Percentiles rank a stretch among this genome's conserved stretches.
Conservation (phyloP, 495 filamentous ascomycete genomes). For the Neurospora sp. region DNA sequence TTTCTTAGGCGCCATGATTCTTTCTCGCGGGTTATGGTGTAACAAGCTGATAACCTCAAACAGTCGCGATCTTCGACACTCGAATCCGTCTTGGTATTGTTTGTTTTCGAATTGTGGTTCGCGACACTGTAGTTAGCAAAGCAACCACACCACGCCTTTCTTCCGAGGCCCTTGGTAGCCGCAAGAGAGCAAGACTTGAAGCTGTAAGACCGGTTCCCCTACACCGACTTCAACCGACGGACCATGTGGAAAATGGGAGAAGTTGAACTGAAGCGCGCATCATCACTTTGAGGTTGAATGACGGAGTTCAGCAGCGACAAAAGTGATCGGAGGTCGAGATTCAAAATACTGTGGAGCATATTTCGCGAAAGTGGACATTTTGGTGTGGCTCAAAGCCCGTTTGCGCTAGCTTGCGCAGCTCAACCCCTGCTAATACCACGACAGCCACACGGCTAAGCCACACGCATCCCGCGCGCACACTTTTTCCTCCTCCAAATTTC, state of each 20-base stretch:
- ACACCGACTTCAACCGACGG: neutral
- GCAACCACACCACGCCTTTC: neutral
- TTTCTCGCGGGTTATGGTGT: neutral
- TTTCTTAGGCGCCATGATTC: neutral
- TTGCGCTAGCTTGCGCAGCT: neutral
- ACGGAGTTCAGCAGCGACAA: neutral
- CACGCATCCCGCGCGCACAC: slow-evolving; percentile 15
- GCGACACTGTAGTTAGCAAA: neutral
- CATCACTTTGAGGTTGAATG: neutral
- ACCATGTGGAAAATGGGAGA: neutral
- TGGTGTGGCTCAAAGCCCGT: neutral
- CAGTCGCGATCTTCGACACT: neutral
- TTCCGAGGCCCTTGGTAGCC: neutral
- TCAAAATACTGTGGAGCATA: neutral
- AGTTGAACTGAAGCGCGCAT: neutral
- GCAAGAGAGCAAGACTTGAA: neutral
- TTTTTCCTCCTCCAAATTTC: slow-evolving; percentile 10
- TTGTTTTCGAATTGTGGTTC: neutral
- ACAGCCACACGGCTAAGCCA: slow-evolving; percentile 1
- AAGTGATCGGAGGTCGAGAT: slow-evolving; percentile 2
- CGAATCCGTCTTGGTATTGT: neutral
- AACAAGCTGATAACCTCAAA: neutral
- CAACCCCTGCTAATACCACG: slow-evolving; percentile 1
- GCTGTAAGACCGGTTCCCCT: neutral
- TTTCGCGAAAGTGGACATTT: neutral